phyloP scores from a whole-genome alignment of 2,329 filamentous ascomycete species.

The Microsporum canis region DNA sequence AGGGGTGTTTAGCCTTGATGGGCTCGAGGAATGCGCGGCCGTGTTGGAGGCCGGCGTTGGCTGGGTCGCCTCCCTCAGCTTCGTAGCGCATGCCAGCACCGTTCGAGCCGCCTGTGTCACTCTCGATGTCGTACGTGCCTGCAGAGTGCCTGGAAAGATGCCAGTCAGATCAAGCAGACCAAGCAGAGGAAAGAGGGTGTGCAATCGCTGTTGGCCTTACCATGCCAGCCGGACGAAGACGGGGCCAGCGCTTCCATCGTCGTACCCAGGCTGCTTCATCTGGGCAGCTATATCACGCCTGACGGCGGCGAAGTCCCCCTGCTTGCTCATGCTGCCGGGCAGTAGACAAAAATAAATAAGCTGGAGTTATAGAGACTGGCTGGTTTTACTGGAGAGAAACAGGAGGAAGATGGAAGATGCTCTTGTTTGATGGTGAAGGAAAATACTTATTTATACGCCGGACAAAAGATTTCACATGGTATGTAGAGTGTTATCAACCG shows the following conservation, averaged over 20 bases:
- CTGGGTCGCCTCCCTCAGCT: slow-evolving; percentile 51
- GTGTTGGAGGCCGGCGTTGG: slow-evolving; percentile 54
- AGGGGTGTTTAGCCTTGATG: slow-evolving; percentile 47
- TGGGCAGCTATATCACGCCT: slow-evolving; percentile 44
- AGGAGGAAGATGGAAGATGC: not conserved
- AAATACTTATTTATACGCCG: not conserved
- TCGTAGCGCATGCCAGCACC: slow-evolving; percentile 57
- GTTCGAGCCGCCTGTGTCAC: slow-evolving; percentile 53
- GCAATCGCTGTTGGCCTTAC: slow-evolving; percentile 27
- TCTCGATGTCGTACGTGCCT: slow-evolving; percentile 49
- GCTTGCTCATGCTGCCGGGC: slow-evolving; percentile 27
- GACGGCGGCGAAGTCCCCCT: slow-evolving; percentile 38
- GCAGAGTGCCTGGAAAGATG: slow-evolving; percentile 44
- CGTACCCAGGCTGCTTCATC: slow-evolving; percentile 50
- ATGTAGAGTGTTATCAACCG: not conserved
- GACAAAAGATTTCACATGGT: not conserved
- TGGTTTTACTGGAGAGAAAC: not conserved
- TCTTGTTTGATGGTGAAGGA: not conserved
- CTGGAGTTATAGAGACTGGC: slow-evolving; percentile 1
- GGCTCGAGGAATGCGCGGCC: slow-evolving; percentile 54
- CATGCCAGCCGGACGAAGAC: slow-evolving; percentile 54
- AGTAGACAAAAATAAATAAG: slow-evolving; percentile 7
- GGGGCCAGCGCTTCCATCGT: slow-evolving; percentile 53
- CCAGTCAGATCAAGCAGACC: not conserved
- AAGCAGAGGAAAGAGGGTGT: not conserved